These are phyloP conservation scores for Diaporthe vexans DNA, from an alignment of 2,329 filamentous ascomycete genomes.

Conservation along the genomic window DNA sequence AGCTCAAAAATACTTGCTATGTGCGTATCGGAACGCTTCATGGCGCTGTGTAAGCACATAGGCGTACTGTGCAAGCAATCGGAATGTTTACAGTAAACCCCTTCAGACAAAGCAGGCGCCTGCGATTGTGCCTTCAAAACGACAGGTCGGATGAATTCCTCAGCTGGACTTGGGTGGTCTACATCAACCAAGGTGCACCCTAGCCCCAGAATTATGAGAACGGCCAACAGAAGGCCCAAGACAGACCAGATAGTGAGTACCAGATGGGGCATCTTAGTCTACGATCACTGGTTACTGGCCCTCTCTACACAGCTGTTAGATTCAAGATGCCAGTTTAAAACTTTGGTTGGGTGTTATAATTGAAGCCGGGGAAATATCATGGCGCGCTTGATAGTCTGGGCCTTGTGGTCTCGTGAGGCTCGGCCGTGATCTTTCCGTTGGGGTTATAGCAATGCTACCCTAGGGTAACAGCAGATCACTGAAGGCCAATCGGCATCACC, in stretches of 20 bases:
- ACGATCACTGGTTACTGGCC: too few species aligned
- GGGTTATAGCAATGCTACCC: too few species aligned
- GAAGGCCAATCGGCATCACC: not conserved
- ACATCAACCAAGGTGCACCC: not conserved
- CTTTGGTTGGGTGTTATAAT: not conserved
- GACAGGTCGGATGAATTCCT: not conserved
- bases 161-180: constrained; percentile 1
- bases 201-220: not conserved
- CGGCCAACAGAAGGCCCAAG: too few species aligned
- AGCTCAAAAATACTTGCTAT: not conserved
- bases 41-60: not conserved
- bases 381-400: not conserved
- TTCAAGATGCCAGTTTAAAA: too few species aligned
- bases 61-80: too few species aligned
- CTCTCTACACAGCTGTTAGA: not conserved
- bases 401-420: not conserved
- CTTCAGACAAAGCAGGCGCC: not conserved
- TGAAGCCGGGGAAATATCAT: not conserved
- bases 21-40: too few species aligned
- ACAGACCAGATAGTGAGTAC: too few species aligned
- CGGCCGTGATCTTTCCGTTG: too few species aligned
- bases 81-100: too few species aligned
- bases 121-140: not conserved
- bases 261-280: too few species aligned
- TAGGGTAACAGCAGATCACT: too few species aligned